Evolutionary conservation across 768 basidiomycete genomes (phyloP), one percentile per base, ranked within the genome.

Genomic region (Suillus brevipes): DNA sequence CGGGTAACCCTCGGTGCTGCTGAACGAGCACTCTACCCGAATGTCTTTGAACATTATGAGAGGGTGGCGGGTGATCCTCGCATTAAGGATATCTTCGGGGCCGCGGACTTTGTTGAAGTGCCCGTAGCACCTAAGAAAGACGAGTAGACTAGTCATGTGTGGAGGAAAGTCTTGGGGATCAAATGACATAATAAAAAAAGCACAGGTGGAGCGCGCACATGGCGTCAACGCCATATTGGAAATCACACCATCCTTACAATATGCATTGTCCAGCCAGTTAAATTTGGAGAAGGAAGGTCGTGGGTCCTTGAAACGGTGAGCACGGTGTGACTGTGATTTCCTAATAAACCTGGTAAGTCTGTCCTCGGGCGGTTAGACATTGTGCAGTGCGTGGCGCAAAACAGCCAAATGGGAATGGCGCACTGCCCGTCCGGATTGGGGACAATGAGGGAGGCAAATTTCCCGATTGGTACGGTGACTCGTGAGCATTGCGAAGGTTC

Each of bases 21-120:
- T 25, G 75, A 77, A 66, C 75, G 75, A 61, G 68, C 60, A 5
- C 64, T 47, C 60, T 76, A 75, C 60, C 65, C 70, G 12, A 65
- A 71, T 25, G 28, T 77, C 31, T 77, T 72, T 63, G 66, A 69
- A 47, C 68, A 74, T 65, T 74, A 71, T 12, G 64, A 67, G 36
- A 76, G 34, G 57, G 70, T 75, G 31, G 61, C 64, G 0, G 60
- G 60, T 5, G 70, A 71, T 28, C 66, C 70, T 7, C 70, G 66
- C 50, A 57, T 75, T 59, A 72, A 68, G 62, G 65, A 63, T 3
- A 60, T 45, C 0, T 77, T 76, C 28, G 71, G 71, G 4, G 60
- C 70, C 12, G 61, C 60, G 0, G 68, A 52, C 18, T 74, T 77
- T 31, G 67, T 68, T 25, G 70, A 75, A 58, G 59, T 71, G n/a